Base-by-base conservation (phyloP, 139 green algal genomes). In the Ostreobium quekettii region DNA sequence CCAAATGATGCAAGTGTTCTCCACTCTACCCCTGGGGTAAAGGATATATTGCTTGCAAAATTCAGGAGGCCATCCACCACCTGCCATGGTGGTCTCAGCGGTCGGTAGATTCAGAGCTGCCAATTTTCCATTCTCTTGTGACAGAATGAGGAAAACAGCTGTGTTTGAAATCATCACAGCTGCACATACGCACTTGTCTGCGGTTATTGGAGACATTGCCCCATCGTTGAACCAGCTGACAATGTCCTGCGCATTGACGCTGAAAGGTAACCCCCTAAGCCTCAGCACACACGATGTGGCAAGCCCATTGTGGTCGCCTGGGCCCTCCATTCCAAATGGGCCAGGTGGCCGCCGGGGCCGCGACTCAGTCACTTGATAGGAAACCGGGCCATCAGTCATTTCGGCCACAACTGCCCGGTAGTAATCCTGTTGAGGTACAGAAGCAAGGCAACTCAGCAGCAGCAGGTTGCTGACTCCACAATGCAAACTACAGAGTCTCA, bases 241-340 rank as follows among this genome's bases (percentile, higher is more conserved):
- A 64, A 96, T 86, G 60, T 95, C 88, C 1, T 89, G 71, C 26
- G 77, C 74, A 2, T 75, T 78, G n/a, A 85, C 84, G 7, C 69
- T 79, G 74, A 91, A 96, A 1, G 90, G 90, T 67, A 96, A 75
- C 1, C 90, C 90, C 2, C 90, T 77, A 69, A 96, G 76, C 74
- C 87, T 86, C 37, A 96, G 76, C 32, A 93, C 76, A n/a, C n/a
- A n/a, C n/a, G n/a, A n/a, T 39, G 71, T 81, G 57, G 78, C 87
- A 1, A 73, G 36, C 38, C 47, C 33, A 28, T 32, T 42, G 15
- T 36, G 36, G 29, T 6, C 11, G 29, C n/a, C 22, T 57, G 37
- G 3, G 48, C 31, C 29, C 15, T 26, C 28, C 22, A 3, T 36
- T 29, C 29, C 2, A 29, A 26, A 3, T 22, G 68, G 42, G 26